Conservation (phyloP, 805 yeast genomes). For the Candida railenensis region DNA sequence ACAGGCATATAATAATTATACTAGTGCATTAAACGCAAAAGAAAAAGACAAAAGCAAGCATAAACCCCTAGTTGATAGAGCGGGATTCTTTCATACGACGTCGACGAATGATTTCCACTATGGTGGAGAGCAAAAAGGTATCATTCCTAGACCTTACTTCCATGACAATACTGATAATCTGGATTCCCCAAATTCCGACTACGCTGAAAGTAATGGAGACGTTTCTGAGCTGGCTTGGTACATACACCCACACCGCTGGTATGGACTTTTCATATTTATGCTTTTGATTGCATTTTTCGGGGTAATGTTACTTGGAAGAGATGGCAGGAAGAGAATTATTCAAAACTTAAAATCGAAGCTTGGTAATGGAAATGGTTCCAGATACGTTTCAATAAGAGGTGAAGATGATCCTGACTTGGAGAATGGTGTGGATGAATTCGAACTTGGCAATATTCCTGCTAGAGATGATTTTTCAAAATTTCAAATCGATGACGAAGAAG, state of each 20-base stretch:
- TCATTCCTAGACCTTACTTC: constrained; percentile 44
- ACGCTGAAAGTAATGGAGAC: constrained; percentile 16
- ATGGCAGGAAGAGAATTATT: constrained; percentile 15
- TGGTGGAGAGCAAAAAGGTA: constrained; percentile 53
- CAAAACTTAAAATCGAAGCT: constrained; percentile 9
- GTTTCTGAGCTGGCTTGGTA: constrained; percentile 39
- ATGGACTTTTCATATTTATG: constrained; percentile 33
- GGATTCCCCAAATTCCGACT: constrained; percentile 25
- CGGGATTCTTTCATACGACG: constrained; percentile 51
- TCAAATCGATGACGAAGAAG: constrained; percentile 5
- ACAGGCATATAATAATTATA: constrained; percentile 37
- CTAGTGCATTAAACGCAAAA: constrained; percentile 14
- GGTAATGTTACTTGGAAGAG: constrained; percentile 33
- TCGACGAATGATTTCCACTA: constrained; percentile 45
- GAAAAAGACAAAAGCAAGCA: constrained; percentile 10
- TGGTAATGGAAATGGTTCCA: neutral
- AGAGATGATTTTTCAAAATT: constrained; percentile 1
- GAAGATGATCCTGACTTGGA: constrained; percentile 1
- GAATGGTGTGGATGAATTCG: neutral
- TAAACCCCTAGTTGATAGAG: constrained; percentile 14
- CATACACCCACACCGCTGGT: constrained; percentile 43
- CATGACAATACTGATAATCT: constrained; percentile 11
- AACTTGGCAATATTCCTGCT: neutral
- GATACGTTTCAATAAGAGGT: neutral
- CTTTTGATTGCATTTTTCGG: constrained; percentile 22